These are phyloP conservation scores for Colletotrichum sp. DNA, from an alignment of 2,329 filamentous ascomycete genomes.

Conservation along the genomic window DNA sequence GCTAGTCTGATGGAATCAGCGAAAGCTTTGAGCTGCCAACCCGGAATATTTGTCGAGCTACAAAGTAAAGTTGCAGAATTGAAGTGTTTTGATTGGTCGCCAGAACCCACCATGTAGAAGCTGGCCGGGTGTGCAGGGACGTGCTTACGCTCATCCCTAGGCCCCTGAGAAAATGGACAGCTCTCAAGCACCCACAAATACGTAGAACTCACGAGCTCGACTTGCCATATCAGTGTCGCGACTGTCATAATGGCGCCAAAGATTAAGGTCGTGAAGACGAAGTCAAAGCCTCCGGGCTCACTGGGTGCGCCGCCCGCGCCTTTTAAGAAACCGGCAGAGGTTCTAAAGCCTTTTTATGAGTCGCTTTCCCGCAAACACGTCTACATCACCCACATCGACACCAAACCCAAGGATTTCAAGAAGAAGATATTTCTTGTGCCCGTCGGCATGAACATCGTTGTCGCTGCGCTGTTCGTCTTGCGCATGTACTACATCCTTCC, in stretches of 20 bases:
- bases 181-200: neutral
- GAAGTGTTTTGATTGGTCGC: neutral
- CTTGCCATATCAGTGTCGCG: neutral
- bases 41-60: neutral
- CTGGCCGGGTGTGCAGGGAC: neutral
- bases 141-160: neutral
- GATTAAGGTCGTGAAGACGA: conserved; percentile 31
- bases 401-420: conserved; percentile 73
- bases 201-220: neutral
- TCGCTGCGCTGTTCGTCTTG: conserved; percentile 68
- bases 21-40: neutral
- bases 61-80: neutral
- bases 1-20: neutral
- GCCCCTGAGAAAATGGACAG: neutral
- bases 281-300: conserved; percentile 33
- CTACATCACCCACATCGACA: conserved; percentile 87
- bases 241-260: conserved; percentile 31
- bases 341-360: conserved; percentile 69
- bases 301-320: conserved; percentile 58
- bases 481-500: conserved; percentile 73
- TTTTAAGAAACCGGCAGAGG: conserved; percentile 69
- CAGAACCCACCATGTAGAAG: neutral
- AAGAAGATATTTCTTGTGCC: conserved; percentile 83
- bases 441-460: conserved; percentile 73
- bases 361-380: conserved; percentile 72